Conservation (phyloP, 306 rosid genomes). For the Castanopsis chinensis region DNA sequence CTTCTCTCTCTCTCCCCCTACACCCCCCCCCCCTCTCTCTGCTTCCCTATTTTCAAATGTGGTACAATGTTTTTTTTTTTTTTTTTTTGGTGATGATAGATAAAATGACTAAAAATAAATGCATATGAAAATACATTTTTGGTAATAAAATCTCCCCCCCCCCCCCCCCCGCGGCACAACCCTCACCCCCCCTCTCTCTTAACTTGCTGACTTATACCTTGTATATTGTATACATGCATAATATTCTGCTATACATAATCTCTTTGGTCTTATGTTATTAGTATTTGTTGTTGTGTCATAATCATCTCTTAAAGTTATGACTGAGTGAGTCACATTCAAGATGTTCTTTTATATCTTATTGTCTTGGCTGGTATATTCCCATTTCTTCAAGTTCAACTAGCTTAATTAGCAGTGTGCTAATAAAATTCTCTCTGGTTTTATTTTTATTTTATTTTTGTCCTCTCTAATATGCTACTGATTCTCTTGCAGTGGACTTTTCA, state of each 20-base stretch:
- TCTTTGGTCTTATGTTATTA: no score
- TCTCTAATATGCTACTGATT: background rate
- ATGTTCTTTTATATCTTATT: no score
- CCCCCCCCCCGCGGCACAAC: no score
- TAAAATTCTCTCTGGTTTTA: background rate
- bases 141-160: background rate
- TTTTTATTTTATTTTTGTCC: background rate
- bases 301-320: no score
- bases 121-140: background rate
- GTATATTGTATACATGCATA: no score
- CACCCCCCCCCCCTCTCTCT: background rate
- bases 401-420: background rate
- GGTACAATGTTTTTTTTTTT: background rate
- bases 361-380: no score
- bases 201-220: no score
- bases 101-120: background rate
- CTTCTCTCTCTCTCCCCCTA: background rate
- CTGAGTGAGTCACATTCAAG: no score
- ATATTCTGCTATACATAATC: no score
- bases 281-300: no score
- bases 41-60: background rate
- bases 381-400: no score
- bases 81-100: background rate
- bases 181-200: no score
- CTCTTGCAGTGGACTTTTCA: constrained; percentile 58